Evolutionary conservation across 2,329 filamentous ascomycete genomes (phyloP).

Genomic region (Cladophialophora carrionii): DNA sequence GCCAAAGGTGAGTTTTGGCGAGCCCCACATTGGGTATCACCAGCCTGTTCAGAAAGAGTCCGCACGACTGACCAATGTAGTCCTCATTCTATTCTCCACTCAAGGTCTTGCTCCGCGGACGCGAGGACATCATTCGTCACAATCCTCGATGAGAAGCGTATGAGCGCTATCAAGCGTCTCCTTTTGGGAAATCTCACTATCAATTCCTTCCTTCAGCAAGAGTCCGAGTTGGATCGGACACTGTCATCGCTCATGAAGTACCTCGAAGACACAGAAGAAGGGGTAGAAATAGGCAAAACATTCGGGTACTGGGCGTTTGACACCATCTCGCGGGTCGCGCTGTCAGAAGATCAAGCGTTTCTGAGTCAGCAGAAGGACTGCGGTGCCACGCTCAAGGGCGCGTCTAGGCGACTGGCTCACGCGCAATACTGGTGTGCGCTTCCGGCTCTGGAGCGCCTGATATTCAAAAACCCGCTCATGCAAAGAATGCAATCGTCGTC

Average conservation of each 20-base stretch:
- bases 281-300: slow-evolving; percentile 15
- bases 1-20: slow-evolving; percentile 21
- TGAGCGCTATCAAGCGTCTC: slow-evolving; percentile 73
- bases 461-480: slow-evolving; percentile 28
- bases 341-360: slow-evolving; percentile 20
- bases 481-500: slow-evolving; percentile 5
- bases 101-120: slow-evolving; percentile 20
- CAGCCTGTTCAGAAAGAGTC: not conserved
- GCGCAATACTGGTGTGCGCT: slow-evolving; percentile 17
- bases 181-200: slow-evolving; percentile 67
- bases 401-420: slow-evolving; percentile 14
- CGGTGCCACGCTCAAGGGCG: slow-evolving; percentile 16
- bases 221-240: slow-evolving; percentile 71
- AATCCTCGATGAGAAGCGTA: slow-evolving; percentile 20
- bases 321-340: slow-evolving; percentile 23
- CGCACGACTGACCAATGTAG: slow-evolving; percentile 5
- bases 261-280: slow-evolving; percentile 5
- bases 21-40: not conserved
- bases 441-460: slow-evolving; percentile 17
- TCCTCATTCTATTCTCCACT: slow-evolving; percentile 16
- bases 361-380: slow-evolving; percentile 15
- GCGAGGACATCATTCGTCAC: slow-evolving; percentile 13
- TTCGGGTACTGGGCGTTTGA: slow-evolving; percentile 23
- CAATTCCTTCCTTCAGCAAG: slow-evolving; percentile 75
- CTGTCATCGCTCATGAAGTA: slow-evolving; percentile 16